Evolutionary conservation across 768 basidiomycete species (phyloP).

Genomic region (Suillus lakei): DNA sequence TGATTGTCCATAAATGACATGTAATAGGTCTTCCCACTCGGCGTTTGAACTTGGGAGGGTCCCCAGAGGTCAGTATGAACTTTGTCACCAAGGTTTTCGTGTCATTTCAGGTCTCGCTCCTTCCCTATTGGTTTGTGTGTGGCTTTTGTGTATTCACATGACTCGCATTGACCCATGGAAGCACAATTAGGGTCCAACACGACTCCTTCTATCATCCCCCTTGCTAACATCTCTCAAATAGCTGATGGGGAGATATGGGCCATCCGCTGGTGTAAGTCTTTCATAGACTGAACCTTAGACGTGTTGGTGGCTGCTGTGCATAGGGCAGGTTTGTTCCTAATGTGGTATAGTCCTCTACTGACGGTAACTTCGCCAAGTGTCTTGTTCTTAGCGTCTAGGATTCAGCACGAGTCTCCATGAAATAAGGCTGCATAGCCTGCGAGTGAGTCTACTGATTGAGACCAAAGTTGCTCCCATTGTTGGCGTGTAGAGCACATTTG

Average conservation of each 20-base stretch:
- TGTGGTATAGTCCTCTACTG: constrained; percentile 1
- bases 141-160: constrained; percentile 17
- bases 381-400: constrained; percentile 1
- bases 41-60: constrained; percentile 22
- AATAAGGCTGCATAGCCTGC: constrained; percentile 12
- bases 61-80: constrained; percentile 34
- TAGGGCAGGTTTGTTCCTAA: background rate
- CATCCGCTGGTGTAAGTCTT: constrained; percentile 7
- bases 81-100: constrained; percentile 10
- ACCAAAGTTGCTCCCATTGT: constrained; percentile 11
- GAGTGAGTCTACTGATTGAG: constrained; percentile 8
- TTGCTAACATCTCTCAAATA: constrained; percentile 12
- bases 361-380: constrained; percentile 6
- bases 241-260: constrained; percentile 7
- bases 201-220: constrained; percentile 11
- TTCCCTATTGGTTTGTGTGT: constrained; percentile 15
- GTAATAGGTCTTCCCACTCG: constrained; percentile 26
- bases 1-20: constrained; percentile 26
- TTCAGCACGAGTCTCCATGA: background rate
- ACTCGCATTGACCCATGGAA: constrained; percentile 15
- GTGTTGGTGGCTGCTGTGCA: background rate
- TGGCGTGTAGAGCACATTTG: constrained; percentile 4
- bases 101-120: background rate
- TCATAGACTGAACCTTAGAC: background rate
- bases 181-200: background rate